Evolutionary conservation across 2,329 filamentous ascomycete species (phyloP).

Genomic region (Furcasterigmium sp.): DNA sequence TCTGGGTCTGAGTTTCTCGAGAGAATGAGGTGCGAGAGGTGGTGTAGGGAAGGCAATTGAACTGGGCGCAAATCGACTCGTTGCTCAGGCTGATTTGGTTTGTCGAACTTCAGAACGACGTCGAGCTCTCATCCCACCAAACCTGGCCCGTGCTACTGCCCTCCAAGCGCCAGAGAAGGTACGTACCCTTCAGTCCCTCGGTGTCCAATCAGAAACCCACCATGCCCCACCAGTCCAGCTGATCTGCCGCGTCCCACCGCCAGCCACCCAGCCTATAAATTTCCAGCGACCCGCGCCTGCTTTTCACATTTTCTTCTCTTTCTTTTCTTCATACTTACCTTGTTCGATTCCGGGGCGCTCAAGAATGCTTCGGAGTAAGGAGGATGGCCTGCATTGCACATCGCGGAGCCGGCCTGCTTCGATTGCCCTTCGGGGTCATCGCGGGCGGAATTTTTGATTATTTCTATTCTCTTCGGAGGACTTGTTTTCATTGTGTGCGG

Average conservation of each 20-base stretch:
- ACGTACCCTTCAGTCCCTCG: no score
- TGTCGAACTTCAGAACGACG: not conserved
- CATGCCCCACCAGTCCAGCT: no score
- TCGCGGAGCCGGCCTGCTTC: constrained; percentile 41
- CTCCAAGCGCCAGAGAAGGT: not conserved
- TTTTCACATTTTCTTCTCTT: not conserved
- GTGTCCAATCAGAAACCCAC: no score
- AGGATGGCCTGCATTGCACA: constrained; percentile 48
- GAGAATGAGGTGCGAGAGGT: not conserved
- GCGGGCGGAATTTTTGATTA: constrained; percentile 45
- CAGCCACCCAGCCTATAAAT: not conserved
- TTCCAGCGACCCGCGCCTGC: not conserved
- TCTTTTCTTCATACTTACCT: constrained; percentile 44
- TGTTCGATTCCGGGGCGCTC: constrained; percentile 36
- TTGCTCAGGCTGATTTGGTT: not conserved
- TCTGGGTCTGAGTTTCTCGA: no score
- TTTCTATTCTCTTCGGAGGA: constrained; percentile 7
- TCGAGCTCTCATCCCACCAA: not conserved
- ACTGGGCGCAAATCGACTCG: not conserved
- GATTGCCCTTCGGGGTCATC: constrained; percentile 49
- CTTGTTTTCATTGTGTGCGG: constrained; percentile 37
- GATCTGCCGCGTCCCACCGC: not conserved
- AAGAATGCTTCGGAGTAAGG: constrained; percentile 34
- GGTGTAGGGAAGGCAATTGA: not conserved
- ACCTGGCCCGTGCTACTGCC: not conserved